These are phyloP conservation scores for Periconia sp. DNA, from an alignment of 2,329 filamentous ascomycete genomes.

Conservation along the genomic window DNA sequence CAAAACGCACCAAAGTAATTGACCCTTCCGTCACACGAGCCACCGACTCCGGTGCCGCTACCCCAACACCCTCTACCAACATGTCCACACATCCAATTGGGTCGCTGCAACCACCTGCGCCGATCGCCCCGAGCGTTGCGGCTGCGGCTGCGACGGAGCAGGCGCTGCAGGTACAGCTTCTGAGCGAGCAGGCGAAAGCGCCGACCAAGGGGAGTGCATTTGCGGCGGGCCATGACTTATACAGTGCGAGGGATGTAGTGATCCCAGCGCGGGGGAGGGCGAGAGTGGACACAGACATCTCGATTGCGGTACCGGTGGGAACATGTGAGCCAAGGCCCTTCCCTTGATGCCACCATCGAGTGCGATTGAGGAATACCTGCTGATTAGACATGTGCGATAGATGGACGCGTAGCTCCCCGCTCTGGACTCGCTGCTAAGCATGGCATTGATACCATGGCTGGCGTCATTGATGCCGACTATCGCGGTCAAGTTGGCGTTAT, in stretches of 20 bases:
- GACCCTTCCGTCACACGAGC: conserved; percentile 42
- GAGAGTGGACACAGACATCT: conserved; percentile 88
- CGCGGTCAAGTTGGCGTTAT: conserved; percentile 92
- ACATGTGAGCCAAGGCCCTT: conserved; percentile 70
- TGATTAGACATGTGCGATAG: conserved; percentile 52
- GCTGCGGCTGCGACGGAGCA: conserved; percentile 40
- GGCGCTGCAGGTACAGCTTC: conserved; percentile 86
- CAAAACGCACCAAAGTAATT: conserved; percentile 78
- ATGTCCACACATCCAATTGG: too few species aligned
- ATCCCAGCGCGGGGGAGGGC: conserved; percentile 85
- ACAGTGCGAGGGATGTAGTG: conserved; percentile 73
- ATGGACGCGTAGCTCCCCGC: conserved; percentile 87
- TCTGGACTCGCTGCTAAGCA: conserved; percentile 92
- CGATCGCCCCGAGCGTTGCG: conserved; percentile 29
- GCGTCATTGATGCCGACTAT: conserved; percentile 98
- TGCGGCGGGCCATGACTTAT: conserved; percentile 93
- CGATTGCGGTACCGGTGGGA: conserved; percentile 86
- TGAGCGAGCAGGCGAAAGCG: conserved; percentile 76
- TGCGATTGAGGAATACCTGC: background rate
- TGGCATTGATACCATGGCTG: conserved; percentile 94
- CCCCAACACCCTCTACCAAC: conserved; percentile 39
- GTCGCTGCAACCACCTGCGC: conserved; percentile 27
- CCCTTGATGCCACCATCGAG: background rate
- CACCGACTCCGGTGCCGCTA: conserved; percentile 41
- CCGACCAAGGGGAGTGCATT: conserved; percentile 89